Evolutionary conservation across 2,329 filamentous ascomycete genomes (phyloP).

Genomic region (Graphilbum ipis-grandicollis): DNA sequence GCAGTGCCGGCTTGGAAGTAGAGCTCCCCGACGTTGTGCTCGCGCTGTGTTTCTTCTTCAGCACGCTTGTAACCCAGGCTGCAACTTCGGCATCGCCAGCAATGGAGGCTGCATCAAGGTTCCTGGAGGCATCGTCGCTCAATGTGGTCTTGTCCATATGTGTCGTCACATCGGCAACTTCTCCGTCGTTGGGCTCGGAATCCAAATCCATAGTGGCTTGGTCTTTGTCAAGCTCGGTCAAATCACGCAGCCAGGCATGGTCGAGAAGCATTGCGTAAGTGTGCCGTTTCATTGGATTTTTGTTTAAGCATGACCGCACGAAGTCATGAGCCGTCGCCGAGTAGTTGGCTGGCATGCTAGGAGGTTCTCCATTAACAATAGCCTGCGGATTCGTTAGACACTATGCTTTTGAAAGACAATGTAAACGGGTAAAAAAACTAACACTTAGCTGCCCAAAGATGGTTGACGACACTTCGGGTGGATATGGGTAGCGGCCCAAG

Average conservation of each 20-base stretch:
- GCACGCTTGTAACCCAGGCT: constrained; percentile 59
- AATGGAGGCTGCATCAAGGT: constrained; percentile 19
- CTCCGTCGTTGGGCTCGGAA: constrained; percentile 16
- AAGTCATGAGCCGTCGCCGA: constrained; percentile 72
- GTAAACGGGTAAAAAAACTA: constrained; percentile 29
- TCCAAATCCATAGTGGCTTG: constrained; percentile 12
- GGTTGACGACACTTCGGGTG: constrained; percentile 91
- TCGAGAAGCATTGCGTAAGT: constrained; percentile 79
- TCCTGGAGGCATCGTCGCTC: constrained; percentile 15
- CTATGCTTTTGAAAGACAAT: no score
- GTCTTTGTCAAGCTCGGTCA: constrained; percentile 16
- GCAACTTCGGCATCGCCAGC: constrained; percentile 70
- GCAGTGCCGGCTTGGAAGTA: constrained; percentile 59
- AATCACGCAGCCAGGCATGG: constrained; percentile 61
- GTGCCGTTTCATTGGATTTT: constrained; percentile 81
- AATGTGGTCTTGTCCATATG: constrained; percentile 19
- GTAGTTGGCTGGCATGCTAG: constrained; percentile 68
- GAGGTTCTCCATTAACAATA: constrained; percentile 94
- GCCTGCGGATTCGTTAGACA: no score
- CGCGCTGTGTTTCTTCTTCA: constrained; percentile 45
- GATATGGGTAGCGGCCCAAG: constrained; percentile 86
- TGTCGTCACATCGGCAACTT: constrained; percentile 13
- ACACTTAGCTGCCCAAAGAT: constrained; percentile 96
- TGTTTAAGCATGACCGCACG: constrained; percentile 78
- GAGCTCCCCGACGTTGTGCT: constrained; percentile 18